These are phyloP conservation scores for Daedaleopsis sinensis DNA, from an alignment of 768 basidiomycete genomes.

Conservation along the genomic window DNA sequence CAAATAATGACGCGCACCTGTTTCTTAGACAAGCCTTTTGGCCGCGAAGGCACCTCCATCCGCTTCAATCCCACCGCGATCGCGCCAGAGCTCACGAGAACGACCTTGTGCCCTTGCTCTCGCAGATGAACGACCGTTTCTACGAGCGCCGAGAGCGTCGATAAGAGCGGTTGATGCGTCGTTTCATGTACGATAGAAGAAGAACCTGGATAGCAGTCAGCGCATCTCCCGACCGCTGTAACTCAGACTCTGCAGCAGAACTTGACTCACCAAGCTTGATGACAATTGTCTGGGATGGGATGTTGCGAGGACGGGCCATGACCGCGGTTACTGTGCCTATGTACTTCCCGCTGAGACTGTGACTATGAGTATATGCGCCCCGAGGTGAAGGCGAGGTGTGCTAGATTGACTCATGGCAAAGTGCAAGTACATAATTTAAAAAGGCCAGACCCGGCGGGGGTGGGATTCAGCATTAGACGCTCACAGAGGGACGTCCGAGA, in stretches of 20 bases:
- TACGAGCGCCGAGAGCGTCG: conserved; percentile 88
- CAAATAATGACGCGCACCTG: conserved; percentile 59
- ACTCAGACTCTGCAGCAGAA: background rate
- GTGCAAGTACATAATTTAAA: conserved; percentile 2
- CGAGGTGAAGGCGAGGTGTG: background rate
- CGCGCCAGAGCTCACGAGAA: conserved; percentile 96
- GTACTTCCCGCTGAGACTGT: background rate
- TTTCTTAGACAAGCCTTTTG: conserved; percentile 87
- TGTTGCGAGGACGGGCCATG: conserved; percentile 31
- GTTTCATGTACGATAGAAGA: conserved; percentile 96
- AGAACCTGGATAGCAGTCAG: conserved; percentile 57
- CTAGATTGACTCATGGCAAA: conserved; percentile 19
- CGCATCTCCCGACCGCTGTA: background rate
- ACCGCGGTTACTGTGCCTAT: background rate
- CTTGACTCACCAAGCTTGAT: conserved; percentile 36
- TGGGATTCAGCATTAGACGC: background rate
- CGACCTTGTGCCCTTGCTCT: conserved; percentile 86
- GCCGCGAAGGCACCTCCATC: conserved; percentile 80
- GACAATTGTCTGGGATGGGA: conserved; percentile 32
- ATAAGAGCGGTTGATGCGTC: conserved; percentile 89
- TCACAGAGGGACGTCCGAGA: background rate
- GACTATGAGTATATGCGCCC: background rate
- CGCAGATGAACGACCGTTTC: conserved; percentile 86
- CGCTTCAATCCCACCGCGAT: conserved; percentile 93
- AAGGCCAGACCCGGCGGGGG: no score